phyloP scores from a whole-genome alignment of 441 rosid genomes.

The Rhodomyrtus psidioides region DNA sequence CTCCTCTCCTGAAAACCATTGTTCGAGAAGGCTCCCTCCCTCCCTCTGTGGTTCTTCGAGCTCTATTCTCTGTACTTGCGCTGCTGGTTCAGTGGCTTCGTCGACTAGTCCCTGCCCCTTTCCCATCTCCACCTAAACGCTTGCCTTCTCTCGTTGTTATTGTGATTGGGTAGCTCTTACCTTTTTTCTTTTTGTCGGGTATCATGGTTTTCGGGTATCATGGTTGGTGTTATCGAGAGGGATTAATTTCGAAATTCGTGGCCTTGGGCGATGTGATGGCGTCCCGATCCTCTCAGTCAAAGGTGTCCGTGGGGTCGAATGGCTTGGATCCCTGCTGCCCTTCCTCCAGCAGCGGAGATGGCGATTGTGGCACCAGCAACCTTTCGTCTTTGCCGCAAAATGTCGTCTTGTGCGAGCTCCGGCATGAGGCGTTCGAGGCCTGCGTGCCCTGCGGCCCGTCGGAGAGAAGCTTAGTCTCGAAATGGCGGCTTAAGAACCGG shows the following conservation, averaged over 20 bases:
- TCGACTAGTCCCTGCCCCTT: conserved; percentile 27
- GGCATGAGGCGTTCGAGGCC: conserved; percentile 80
- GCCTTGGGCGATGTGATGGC: conserved; percentile 86
- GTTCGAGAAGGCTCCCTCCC: not conserved
- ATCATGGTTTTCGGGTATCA: not conserved
- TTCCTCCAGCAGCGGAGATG: conserved; percentile 31
- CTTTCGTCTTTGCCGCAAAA: conserved; percentile 87
- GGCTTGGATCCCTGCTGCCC: conserved; percentile 34
- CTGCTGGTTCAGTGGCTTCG: conserved; percentile 68
- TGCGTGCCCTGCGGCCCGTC: conserved; percentile 59
- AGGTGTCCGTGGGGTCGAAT: conserved; percentile 45
- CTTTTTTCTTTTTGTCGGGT: not conserved
- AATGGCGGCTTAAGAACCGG: conserved; percentile 95
- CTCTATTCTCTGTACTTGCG: conserved; percentile 54
- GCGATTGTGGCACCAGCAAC: conserved; percentile 46
- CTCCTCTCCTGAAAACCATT: not conserved
- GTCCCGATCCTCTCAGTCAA: conserved; percentile 72
- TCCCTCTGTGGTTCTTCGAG: conserved; percentile 16
- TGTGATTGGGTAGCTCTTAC: not conserved
- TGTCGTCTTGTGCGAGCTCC: conserved; percentile 71
- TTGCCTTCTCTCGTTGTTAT: not conserved
- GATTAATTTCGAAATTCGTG: conserved; percentile 38
- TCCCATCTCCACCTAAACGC: not conserved
- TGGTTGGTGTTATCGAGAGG: not conserved
- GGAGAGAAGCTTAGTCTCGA: conserved; percentile 55